Percentiles rank a stretch among this genome's conserved stretches.
These are phyloP conservation scores for Apiospora sp. DNA, from an alignment of 2,329 filamentous ascomycete species.

Conservation along the genomic window DNA sequence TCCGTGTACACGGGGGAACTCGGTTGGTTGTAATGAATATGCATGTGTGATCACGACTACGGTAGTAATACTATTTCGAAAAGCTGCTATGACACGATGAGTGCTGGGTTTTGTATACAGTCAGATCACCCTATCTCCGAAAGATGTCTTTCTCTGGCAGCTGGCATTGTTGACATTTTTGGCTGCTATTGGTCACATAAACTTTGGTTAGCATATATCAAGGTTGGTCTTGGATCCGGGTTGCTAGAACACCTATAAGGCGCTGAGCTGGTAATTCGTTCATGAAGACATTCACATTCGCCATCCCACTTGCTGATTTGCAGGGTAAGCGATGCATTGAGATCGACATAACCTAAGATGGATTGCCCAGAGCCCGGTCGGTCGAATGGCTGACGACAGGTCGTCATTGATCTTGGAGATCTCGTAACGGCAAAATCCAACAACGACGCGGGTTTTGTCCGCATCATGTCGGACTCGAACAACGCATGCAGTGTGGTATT, in stretches of 20 bases:
- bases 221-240: not conserved
- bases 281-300: not conserved
- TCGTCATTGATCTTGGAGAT: not conserved
- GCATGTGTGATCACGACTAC: not conserved
- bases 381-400: not conserved
- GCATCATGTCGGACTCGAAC: not conserved
- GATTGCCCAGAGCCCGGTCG: not conserved
- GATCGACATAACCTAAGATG: not conserved
- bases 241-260: not conserved
- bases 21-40: too few species aligned
- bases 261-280: too few species aligned
- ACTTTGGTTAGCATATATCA: not conserved
- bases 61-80: not conserved
- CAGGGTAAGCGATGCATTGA: not conserved
- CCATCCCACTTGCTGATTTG: not conserved
- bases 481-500: not conserved
- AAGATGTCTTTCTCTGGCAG: not conserved
- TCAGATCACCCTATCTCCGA: not conserved
- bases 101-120: not conserved
- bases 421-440: not conserved
- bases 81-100: not conserved
- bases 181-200: not conserved
- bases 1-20: not conserved
- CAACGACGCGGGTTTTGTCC: not conserved
- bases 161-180: not conserved